Percentiles rank a stretch among this genome's conserved stretches.
These are phyloP conservation scores for Scheffersomyces spartinae DNA, from an alignment of 805 yeast species.

Conservation along the genomic window DNA sequence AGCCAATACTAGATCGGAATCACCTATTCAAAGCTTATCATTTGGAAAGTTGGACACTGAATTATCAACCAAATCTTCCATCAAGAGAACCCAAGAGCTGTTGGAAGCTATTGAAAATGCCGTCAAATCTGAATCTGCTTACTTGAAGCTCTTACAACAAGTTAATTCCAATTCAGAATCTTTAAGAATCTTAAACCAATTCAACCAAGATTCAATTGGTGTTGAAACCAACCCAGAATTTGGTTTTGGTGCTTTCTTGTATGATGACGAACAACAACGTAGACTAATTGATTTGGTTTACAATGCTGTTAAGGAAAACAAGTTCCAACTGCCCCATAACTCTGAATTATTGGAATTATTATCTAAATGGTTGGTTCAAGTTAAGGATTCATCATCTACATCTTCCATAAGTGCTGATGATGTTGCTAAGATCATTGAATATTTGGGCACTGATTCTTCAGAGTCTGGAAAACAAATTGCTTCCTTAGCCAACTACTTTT, in stretches of 20 bases:
- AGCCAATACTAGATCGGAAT: conserved; percentile 36
- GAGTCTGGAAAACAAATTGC: conserved; percentile 35
- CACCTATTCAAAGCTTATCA: conserved; percentile 52
- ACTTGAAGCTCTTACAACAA: conserved; percentile 64
- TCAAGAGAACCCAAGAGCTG: conserved; percentile 9
- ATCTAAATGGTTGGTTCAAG: conserved; percentile 59
- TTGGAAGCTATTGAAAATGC: conserved; percentile 36
- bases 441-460: conserved; percentile 29
- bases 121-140: conserved; percentile 56
- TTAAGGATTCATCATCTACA: conserved; percentile 23
- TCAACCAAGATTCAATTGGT: conserved; percentile 32
- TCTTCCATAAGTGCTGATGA: conserved; percentile 12
- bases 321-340: conserved; percentile 32
- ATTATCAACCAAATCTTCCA: conserved; percentile 16
- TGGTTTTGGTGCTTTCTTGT: conserved; percentile 71
- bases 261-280: conserved; percentile 38
- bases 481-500: conserved; percentile 33
- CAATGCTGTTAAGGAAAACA: conserved; percentile 32
- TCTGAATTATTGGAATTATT: conserved; percentile 42
- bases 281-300: conserved; percentile 35
- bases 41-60: conserved; percentile 37
- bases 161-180: conserved; percentile 35
- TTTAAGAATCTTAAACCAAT: conserved; percentile 53
- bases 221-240: conserved; percentile 60
- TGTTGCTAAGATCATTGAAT: conserved; percentile 19